Evolutionary conservation across 257 asterid species (phyloP).

Genomic region (Fraxinus americana): DNA sequence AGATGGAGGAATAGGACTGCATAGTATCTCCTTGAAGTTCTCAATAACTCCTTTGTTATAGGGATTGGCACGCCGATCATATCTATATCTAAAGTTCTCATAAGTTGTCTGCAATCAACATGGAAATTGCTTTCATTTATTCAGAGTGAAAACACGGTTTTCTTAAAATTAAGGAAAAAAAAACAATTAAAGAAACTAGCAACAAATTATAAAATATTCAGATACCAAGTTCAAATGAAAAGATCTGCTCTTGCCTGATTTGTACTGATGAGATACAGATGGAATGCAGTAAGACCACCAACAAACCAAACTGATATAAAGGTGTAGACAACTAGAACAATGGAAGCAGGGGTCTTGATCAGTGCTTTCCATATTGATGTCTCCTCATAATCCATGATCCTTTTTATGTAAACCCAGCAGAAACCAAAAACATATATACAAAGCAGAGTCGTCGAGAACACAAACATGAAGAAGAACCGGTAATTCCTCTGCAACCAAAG

Average conservation of each 20-base stretch:
- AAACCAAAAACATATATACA: slow-evolving; percentile 84
- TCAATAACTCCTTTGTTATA: slow-evolving; percentile 76
- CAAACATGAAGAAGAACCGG: slow-evolving; percentile 98
- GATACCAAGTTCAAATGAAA: neutral
- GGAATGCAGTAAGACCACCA: slow-evolving; percentile 95
- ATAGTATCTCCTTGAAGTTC: slow-evolving; percentile 82
- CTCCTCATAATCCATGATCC: slow-evolving; percentile 67
- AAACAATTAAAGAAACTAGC: neutral
- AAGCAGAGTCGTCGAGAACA: slow-evolving; percentile 92
- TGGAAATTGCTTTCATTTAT: neutral
- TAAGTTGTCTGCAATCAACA: slow-evolving; percentile 78
- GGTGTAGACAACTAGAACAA: slow-evolving; percentile 84
- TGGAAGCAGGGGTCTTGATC: slow-evolving; percentile 93
- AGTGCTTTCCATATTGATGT: slow-evolving; percentile 87
- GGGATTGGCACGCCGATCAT: slow-evolving; percentile 86
- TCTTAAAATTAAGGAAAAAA: neutral
- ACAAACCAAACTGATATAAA: slow-evolving; percentile 95
- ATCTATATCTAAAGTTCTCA: slow-evolving; percentile 91
- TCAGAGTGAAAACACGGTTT: neutral
- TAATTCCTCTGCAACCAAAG: slow-evolving; percentile 82
- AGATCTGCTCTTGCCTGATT: slow-evolving; percentile 65
- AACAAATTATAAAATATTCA: neutral
- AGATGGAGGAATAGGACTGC: slow-evolving; percentile 62
- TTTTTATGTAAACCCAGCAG: slow-evolving; percentile 91
- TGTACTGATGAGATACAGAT: slow-evolving; percentile 33